A percentile compares a stretch with the other conserved stretches of the same genome.
These are phyloP conservation scores for Wickerhamomyces mucosus DNA, from an alignment of 805 yeast species.

Conservation along the genomic window DNA sequence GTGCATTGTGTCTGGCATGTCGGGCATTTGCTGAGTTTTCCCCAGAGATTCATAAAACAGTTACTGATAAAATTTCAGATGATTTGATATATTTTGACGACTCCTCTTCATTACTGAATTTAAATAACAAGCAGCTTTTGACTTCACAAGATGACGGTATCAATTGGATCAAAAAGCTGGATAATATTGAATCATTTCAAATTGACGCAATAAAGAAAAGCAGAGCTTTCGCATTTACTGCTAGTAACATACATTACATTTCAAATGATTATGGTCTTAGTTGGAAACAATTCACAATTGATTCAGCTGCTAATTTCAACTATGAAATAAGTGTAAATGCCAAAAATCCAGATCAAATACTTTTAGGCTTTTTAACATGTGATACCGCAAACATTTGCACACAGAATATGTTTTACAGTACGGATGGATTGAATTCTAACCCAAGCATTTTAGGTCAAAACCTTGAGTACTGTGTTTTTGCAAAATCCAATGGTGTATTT, in stretches of 20 bases:
- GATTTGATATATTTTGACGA: conserved; percentile 23
- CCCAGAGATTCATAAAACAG: conserved; percentile 16
- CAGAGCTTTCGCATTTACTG: conserved; percentile 31
- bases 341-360: conserved; percentile 26
- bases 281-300: conserved; percentile 29
- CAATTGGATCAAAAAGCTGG: conserved; percentile 30
- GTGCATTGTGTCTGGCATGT: no score
- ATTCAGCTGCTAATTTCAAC: conserved; percentile 13
- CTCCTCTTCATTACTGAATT: conserved; percentile 17
- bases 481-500: conserved; percentile 17
- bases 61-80: conserved; percentile 7
- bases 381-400: conserved; percentile 22
- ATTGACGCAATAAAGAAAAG: conserved; percentile 27
- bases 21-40: no score
- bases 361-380: conserved; percentile 25
- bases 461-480: conserved; percentile 24
- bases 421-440: conserved; percentile 33
- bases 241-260: conserved; percentile 24
- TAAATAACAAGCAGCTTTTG: conserved; percentile 23
- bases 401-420: conserved; percentile 29
- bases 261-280: conserved; percentile 32
- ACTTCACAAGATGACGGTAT: conserved; percentile 40
- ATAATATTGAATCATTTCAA: conserved; percentile 18
- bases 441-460: conserved; percentile 17
- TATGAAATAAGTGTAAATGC: conserved; percentile 29